Evolutionary conservation across 306 rosid genomes (phyloP).

Genomic region (Nissolia schottii): DNA sequence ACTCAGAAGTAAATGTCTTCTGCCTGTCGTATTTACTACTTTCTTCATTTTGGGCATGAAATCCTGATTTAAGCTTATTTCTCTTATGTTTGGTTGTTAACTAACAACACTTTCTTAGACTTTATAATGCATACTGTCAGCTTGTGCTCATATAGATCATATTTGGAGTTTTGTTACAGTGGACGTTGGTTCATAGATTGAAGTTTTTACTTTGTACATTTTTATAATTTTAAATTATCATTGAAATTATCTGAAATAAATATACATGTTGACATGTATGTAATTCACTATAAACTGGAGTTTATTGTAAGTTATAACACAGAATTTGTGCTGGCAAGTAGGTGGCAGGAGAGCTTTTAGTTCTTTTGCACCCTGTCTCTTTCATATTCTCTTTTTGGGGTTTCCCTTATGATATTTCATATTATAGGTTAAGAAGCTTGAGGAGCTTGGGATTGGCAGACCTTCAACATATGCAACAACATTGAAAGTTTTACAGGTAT

Average conservation of each 20-base stretch:
- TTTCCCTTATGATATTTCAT: constrained; percentile 18
- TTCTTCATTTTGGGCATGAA: background rate
- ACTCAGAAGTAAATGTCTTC: background rate
- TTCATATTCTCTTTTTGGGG: constrained; percentile 5
- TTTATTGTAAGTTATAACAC: constrained; percentile 1
- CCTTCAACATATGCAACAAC: constrained; percentile 94
- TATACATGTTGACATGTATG: background rate
- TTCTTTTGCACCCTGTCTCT: constrained; percentile 11
- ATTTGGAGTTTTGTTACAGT: background rate
- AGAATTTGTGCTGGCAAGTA: background rate
- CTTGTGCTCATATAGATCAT: background rate
- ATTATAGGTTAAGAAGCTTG: constrained; percentile 82
- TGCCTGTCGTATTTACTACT: background rate
- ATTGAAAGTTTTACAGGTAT: constrained; percentile 82
- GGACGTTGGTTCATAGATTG: background rate
- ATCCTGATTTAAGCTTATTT: background rate
- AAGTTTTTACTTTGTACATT: background rate
- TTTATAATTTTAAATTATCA: background rate
- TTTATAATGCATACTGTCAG: background rate
- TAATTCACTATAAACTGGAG: background rate
- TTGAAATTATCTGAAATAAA: constrained; percentile 5
- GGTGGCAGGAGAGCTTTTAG: background rate
- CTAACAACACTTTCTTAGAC: background rate
- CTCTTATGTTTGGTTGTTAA: constrained; percentile 5
- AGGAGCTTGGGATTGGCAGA: constrained; percentile 99